A percentile compares a stretch with the other conserved stretches of the same genome.
Conservation (phyloP, 179 eudicot species). For the Beta macrorhiza region DNA sequence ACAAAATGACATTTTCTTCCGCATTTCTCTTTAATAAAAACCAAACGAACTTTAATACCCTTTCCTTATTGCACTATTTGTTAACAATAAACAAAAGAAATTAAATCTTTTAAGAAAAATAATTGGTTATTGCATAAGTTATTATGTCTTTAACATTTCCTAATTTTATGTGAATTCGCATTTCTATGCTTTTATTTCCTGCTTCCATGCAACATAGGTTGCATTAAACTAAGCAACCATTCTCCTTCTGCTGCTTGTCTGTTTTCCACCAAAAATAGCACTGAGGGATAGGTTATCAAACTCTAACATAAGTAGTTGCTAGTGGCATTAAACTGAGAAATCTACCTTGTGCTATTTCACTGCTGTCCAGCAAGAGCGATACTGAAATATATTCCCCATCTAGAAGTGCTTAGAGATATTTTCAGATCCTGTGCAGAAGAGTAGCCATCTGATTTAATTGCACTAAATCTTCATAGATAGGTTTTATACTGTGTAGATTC, state of each 20-base stretch:
- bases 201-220: not conserved
- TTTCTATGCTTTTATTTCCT: not conserved
- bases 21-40: too few species aligned
- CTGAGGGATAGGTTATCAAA: not conserved
- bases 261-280: not conserved
- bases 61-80: not conserved
- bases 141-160: not conserved
- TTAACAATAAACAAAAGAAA: too few species aligned
- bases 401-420: not conserved
- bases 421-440: not conserved
- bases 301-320: not conserved
- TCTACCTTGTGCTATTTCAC: not conserved
- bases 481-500: conserved; percentile 7
- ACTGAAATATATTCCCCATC: not conserved
- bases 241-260: conserved; percentile 8
- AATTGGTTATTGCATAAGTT: too few species aligned
- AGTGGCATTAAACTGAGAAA: not conserved
- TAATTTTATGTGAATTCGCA: not conserved
- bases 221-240: conserved; percentile 1
- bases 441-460: not conserved
- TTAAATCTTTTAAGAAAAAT: too few species aligned
- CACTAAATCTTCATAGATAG: not conserved
- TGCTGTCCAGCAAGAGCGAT: not conserved
- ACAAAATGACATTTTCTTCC: too few species aligned
- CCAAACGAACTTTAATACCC: not conserved